Evolutionary conservation across 2,329 filamentous ascomycete species (phyloP), one percentile per base, ranked within the genome.

Genomic region (Tolypocladium endophyticum): DNA sequence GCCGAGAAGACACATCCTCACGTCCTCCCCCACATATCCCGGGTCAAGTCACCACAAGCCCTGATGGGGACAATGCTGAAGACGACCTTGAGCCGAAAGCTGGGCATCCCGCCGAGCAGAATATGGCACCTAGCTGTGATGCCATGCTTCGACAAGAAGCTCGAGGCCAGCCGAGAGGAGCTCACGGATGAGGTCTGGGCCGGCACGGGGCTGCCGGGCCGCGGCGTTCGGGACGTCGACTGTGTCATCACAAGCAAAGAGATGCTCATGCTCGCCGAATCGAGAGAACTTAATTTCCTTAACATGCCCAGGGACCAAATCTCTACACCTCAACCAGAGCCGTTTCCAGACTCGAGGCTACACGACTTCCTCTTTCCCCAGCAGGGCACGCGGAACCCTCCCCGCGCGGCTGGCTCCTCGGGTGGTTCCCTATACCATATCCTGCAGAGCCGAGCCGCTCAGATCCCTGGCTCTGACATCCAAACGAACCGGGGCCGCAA

Each of bases 61-160:
- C 76, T 99, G 58, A 88, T 90, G 64, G 94, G 94, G 16, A 97
- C 92, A 0, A 80, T 97, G 50, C 73, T 99, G 59, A 99, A 99
- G 74, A 93, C 91, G 0, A 84, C 89, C 0, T 76, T 99, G 41
- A 91, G 88, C 72, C 85, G 84, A 65, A 81, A 78, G 58, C 81
- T 92, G 62, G 84, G 84, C 39, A 85, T 97, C 56, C 74, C 87
- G 0, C 88, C 92, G 0, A 86, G 87, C 63, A 85, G 87, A 65
- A 92, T 99, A 71, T 99, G 93, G 90, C 93, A 97, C 73, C 75
- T 97, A 58, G 91, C 93, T 16, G 81, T 99, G 54, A 99, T 99
- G 94, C 94, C 94, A 25, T 99, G 94, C 73, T 97, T 99, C 72
- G 94, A 99, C 73, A 99, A 99, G 79, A 99, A 99, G 74, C 82